Base-by-base conservation (phyloP, 1,139 yeast species). In the Saccharomyces hybrid region DNA sequence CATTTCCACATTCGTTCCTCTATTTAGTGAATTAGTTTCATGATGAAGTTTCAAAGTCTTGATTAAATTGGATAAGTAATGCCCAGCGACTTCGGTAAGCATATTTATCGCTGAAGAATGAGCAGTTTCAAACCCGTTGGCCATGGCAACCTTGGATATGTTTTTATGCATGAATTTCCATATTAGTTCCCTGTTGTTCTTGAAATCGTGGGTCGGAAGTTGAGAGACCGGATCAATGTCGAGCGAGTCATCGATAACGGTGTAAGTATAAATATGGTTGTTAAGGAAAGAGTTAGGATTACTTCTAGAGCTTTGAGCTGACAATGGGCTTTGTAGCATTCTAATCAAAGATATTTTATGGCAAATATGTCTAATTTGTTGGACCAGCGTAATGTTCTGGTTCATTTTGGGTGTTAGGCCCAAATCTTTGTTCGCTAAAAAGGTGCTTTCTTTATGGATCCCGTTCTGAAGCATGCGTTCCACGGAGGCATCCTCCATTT, bases 61-160 rank as follows among this genome's bases (percentile, higher is more conserved):
- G 13, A 88, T 88, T 51, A 93, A 74, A 65, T 88, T 90, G 41
- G 83, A 77, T 71, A 95, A 67, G 66, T 88, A 91, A 56, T 80
- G 84, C 48, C 88, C 93, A 0, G 97, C 95, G 46, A 93, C 73
- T 62, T 90, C 96, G 0, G 97, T 82, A 55, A 95, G 72, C 1
- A 90, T 80, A 57, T 88, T 87, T 26, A 88, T 78, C 1, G 98
- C 97, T 57, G 78, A 75, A 11, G 86, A 81, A 60, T 88, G 89
- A 0, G 95, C 81, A 1, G 85, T 77, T 72, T 95, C 98, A 73
- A 88, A 95, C 0, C 99, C 99, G 34, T 88, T 85, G 54, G 89
- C 88, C 98, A 93, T 93, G 0, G 89, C 83, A 27, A 95, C 75
- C 58, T 90, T 89, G n/a, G 91, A 81, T 1, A 88, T 80, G 49